phyloP scores from a whole-genome alignment of 225 moss, liverwort and hornwort genomes.

The Polytrichum commune region DNA sequence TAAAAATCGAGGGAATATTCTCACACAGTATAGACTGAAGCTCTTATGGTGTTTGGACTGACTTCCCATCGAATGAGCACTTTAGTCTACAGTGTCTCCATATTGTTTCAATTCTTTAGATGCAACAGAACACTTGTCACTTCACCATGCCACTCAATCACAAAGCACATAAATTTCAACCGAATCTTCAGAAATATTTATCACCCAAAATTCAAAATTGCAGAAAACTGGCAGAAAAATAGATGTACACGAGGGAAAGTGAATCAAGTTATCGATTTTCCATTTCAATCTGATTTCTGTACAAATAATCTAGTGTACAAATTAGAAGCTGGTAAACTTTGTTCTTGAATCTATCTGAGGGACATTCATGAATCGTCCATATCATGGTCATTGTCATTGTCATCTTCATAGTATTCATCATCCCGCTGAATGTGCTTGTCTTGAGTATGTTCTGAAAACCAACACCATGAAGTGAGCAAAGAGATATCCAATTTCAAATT shows the following conservation, averaged over 20 bases:
- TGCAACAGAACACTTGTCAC: not conserved
- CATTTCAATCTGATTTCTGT: slow-evolving; percentile 42
- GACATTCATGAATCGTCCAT: slow-evolving; percentile 43
- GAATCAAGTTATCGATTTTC: slow-evolving; percentile 10
- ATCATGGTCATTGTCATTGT: slow-evolving; percentile 91
- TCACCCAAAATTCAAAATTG: not conserved
- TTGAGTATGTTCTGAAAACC: slow-evolving; percentile 72
- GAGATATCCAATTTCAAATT: not conserved
- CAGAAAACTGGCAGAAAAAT: not conserved
- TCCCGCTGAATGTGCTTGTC: slow-evolving; percentile 91
- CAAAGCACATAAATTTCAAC: not conserved
- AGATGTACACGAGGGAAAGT: not conserved
- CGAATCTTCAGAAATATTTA: not conserved
- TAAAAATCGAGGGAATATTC: not conserved
- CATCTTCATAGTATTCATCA: slow-evolving; percentile 85
- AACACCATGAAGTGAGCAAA: not conserved
- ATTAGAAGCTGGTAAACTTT: not conserved
- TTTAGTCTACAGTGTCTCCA: no score
- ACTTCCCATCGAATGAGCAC: no score
- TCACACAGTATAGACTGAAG: not conserved
- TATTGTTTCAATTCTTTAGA: not conserved
- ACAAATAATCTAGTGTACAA: slow-evolving; percentile 46
- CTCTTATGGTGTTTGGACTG: not conserved
- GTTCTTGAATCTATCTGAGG: not conserved
- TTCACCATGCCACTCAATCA: not conserved